Evolutionary conservation across 306 rosid genomes (phyloP), one percentile per base, ranked within the genome.

Genomic region (Urtica urens): DNA sequence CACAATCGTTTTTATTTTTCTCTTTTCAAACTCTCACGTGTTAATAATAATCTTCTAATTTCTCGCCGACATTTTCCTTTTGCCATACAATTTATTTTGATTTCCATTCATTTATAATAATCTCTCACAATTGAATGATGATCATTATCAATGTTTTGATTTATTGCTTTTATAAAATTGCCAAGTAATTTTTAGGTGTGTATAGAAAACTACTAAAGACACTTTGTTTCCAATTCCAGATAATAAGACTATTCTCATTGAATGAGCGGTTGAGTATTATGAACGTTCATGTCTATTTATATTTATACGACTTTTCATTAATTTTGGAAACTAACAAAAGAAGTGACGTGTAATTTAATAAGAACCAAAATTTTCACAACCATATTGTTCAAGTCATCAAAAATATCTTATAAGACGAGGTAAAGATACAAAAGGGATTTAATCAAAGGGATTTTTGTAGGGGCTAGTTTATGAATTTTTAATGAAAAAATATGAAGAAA

Each of bases 1-100:
- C 92, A 16, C 23, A 48, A 63, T 74, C 79, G 10, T 22, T 66
- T 57, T 73, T 82, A 11, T 22, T 66, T 57, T 73, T 82, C 60
- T 72, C 71, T 62, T 63, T 28, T 40, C 22, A 54, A 50, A 38
- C 15, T 51, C 40, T 24, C 55, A 62, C 68, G 48, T 62, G 81
- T 52, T 34, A 46, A 41, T 51, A 51, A 55, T 55, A 27, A 22
- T 20, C 56, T 19, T 22, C 49, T 43, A 20, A 6, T 40, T 40
- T 15, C 9, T 57, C 61, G 66, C 79, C 87, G 82, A 79, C 82
- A 75, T 64, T 57, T 50, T 42, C 48, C 38, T 29, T 25, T 20
- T 16, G 17, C 5, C 20, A 35, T 26, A 19, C 37, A 33, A 7
- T 15, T 2, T 14, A 1, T 12, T 22, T 21, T 21, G 14, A 31